Evolutionary conservation across 805 yeast genomes (phyloP), one percentile per base, ranked within the genome.

Genomic region (Wickerhamiella parazyma): DNA sequence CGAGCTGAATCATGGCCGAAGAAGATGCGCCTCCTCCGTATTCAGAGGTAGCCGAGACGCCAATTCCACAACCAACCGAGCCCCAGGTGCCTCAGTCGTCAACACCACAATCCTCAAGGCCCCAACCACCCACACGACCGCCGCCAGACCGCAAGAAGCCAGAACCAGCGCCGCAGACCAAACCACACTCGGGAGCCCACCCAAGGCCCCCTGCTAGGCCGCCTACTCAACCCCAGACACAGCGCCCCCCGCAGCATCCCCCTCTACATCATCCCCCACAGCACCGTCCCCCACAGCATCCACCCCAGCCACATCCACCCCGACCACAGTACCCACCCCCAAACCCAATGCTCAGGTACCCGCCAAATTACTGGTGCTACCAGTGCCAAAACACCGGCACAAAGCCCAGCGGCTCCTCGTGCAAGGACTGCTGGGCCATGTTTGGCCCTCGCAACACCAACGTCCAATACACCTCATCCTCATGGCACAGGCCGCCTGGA

Each of bases 361-460:
- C 43, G 12, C 31, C 18, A 5, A 21, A 31, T 19, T 40, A 33
- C 19, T 19, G 19, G 18, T 40, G 43, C 18, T 10, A 8, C 17
- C 19, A 40, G 6, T 40, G 43, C 21, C 8, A 16, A 4, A 40
- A 40, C 26, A 40, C 38, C 4, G 43, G 43, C 12, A 19, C 31
- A 20, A 40, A 40, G 25, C 37, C 33, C 6, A 33, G 33, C 22
- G 43, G 43, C 16, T 25, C 18, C 19, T 40, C 43, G 16, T 40
- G 43, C 26, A 33, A 40, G 19, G 33, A 40, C 38, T 40, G 43
- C 43, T 40, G 43, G 43, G 38, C 22, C 9, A 17, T 25, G 38
- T 40, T 40, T 25, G 43, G 43, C 3, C 43, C 43, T 12, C 37
- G 43, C 24, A 40, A 33, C 33, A 40, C 22, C 18, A 21, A 25